Conservation (phyloP, 768 basidiomycete genomes). For the Paxillus ammoniavirescens region DNA sequence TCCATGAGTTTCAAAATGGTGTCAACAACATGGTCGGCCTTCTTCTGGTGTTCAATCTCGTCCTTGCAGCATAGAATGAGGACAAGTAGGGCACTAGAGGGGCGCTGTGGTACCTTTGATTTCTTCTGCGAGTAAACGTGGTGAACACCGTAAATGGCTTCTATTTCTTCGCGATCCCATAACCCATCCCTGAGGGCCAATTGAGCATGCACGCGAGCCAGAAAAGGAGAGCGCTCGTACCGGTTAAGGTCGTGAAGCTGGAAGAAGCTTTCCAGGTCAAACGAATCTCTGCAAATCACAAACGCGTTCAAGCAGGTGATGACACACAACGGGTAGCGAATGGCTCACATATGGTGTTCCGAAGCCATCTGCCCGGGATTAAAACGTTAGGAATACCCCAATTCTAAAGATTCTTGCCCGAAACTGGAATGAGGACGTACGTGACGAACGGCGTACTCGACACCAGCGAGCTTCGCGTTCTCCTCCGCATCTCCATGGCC, state of each 20-base stretch:
- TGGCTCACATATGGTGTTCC: constrained; percentile 79
- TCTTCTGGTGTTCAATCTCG: constrained; percentile 74
- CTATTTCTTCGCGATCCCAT: constrained; percentile 86
- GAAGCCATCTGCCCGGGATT: constrained; percentile 68
- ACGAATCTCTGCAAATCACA: constrained; percentile 61
- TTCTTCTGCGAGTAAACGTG: constrained; percentile 85
- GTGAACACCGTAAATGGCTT: constrained; percentile 95
- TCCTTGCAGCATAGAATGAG: constrained; percentile 41
- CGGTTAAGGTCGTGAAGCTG: constrained; percentile 90
- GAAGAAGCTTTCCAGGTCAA: constrained; percentile 88
- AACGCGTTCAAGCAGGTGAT: neutral
- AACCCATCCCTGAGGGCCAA: constrained; percentile 59
- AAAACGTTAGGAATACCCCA: constrained; percentile 12
- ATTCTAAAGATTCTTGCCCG: no score
- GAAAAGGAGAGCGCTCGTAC: constrained; percentile 35
- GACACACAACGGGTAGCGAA: neutral
- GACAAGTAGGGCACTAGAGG: neutral
- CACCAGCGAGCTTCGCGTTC: constrained; percentile 49
- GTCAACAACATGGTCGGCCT: constrained; percentile 76
- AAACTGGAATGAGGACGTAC: constrained; percentile 49
- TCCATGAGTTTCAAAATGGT: constrained; percentile 72
- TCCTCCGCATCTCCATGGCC: constrained; percentile 57
- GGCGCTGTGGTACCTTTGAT: constrained; percentile 51
- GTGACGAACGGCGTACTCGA: constrained; percentile 83
- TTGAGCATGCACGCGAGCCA: neutral